These are phyloP conservation scores for Dovyalis caffra DNA, from an alignment of 345 rosid species.

Conservation along the genomic window DNA sequence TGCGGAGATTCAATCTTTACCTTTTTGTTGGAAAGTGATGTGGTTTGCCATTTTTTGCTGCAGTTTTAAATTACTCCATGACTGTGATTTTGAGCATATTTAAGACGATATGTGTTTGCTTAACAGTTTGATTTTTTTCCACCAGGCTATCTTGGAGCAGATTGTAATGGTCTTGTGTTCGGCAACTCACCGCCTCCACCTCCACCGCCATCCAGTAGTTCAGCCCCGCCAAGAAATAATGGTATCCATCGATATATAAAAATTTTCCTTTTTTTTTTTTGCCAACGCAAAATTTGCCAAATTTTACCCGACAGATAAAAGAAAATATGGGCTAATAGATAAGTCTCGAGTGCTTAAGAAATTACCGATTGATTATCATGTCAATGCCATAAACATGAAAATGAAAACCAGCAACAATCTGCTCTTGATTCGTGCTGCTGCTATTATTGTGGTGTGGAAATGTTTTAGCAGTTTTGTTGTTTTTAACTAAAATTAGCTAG, in stretches of 20 bases:
- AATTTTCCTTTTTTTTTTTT: not conserved
- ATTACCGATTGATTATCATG: too few relatives aligned
- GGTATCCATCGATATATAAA: not conserved
- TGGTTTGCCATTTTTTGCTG: too few relatives aligned
- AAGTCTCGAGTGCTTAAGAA: too few relatives aligned
- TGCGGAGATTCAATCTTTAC: not conserved
- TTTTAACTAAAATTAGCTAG: too few relatives aligned
- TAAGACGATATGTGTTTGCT: not conserved
- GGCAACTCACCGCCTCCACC: not conserved
- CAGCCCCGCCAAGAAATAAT: not conserved
- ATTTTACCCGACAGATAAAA: too few relatives aligned
- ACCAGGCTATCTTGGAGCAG: slow-evolving; percentile 13
- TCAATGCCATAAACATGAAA: too few relatives aligned
- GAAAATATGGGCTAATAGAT: too few relatives aligned
- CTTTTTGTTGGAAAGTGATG: not conserved
- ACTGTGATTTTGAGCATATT: not conserved
- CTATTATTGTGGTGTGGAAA: too few relatives aligned
- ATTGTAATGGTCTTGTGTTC: slow-evolving; percentile 4
- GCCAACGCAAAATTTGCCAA: too few relatives aligned
- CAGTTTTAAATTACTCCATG: not conserved
- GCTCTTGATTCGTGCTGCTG: too few relatives aligned
- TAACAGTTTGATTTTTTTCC: not conserved
- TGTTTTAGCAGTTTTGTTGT: too few relatives aligned
- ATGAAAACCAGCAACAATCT: too few relatives aligned
- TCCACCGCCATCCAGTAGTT: not conserved